phyloP scores from a whole-genome alignment of 2,329 filamentous ascomycete genomes.

The Ceratocystis colombiana region DNA sequence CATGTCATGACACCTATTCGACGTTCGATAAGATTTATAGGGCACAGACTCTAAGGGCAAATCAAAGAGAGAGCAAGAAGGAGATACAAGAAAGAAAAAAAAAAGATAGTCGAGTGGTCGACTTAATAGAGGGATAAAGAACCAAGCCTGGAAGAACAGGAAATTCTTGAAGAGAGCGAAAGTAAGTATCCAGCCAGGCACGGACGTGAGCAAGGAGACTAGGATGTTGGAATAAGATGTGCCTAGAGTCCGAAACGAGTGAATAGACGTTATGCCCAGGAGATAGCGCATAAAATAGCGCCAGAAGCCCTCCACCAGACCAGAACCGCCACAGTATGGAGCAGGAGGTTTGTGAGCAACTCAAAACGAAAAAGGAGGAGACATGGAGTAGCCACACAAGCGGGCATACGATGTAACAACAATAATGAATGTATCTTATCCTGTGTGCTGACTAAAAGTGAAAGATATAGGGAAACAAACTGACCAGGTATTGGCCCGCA shows the following conservation, averaged over 20 bases:
- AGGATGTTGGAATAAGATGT: too few relatives aligned
- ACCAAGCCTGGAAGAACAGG: not conserved
- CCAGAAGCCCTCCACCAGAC: not conserved
- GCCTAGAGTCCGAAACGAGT: too few relatives aligned
- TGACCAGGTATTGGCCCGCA: too few relatives aligned
- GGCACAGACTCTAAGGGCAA: not conserved
- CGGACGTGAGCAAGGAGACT: too few relatives aligned
- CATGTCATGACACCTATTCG: slow-evolving; percentile 1
- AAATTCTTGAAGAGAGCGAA: too few relatives aligned
- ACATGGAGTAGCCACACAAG: not conserved
- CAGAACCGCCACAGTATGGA: not conserved
- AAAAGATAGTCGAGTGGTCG: not conserved
- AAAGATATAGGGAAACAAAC: not conserved
- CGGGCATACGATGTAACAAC: not conserved
- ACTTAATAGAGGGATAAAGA: not conserved
- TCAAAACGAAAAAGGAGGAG: not conserved
- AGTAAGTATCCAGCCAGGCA: too few relatives aligned
- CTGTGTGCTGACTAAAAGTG: not conserved
- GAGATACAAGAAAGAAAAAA: not conserved
- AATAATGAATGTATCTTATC: not conserved
- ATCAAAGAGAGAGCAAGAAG: not conserved
- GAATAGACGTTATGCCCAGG: too few relatives aligned
- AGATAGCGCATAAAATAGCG: not conserved
- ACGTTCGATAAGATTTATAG: not conserved
- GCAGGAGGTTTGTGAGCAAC: not conserved